These are phyloP conservation scores for Vigna hirtella DNA, from an alignment of 306 rosid species.

Conservation along the genomic window DNA sequence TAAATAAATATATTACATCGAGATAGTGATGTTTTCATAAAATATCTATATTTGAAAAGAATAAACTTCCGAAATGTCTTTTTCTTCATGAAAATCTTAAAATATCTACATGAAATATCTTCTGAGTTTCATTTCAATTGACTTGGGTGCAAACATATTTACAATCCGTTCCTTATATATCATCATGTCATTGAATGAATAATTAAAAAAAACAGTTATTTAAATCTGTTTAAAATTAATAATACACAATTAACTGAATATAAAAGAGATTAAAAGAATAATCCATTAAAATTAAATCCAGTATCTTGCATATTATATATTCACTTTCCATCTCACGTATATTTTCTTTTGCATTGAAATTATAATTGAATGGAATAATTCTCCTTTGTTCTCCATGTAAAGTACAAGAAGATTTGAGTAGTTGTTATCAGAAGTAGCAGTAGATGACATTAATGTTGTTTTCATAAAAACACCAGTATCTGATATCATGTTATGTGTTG, in stretches of 20 bases:
- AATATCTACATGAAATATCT: slow-evolving; percentile 17
- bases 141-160: neutral
- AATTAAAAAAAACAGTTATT: neutral
- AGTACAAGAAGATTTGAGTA: neutral
- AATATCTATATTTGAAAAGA: neutral
- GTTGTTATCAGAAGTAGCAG: neutral
- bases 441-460: slow-evolving; percentile 13
- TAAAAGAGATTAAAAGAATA: neutral
- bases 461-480: slow-evolving; percentile 21
- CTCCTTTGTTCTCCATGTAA: neutral
- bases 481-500: slow-evolving; percentile 15
- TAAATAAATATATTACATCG: neutral
- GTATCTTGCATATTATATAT: neutral
- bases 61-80: neutral
- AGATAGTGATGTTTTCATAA: neutral
- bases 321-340: neutral
- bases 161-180: neutral
- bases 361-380: neutral
- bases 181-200: neutral
- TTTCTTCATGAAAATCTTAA: slow-evolving; percentile 13
- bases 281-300: neutral
- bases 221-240: neutral
- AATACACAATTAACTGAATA: neutral
- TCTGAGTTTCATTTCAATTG: neutral
- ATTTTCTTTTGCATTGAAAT: neutral